phyloP scores from a whole-genome alignment of 148 eudicot genomes.

The Nepenthes gracilis region DNA sequence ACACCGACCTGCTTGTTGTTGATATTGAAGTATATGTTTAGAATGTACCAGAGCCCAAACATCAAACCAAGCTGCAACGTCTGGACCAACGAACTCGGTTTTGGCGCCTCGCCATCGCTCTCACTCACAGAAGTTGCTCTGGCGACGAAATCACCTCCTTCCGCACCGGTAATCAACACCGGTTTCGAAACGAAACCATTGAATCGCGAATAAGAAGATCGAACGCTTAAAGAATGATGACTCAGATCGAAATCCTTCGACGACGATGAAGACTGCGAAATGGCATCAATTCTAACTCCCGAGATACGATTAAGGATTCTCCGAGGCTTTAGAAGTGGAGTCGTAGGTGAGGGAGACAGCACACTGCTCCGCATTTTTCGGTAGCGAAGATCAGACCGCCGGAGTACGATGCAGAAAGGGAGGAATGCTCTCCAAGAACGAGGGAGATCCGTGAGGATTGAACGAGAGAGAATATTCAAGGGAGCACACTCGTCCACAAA shows the following conservation, averaged over 20 bases:
- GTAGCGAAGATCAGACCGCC: background rate
- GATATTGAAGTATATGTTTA: conserved; percentile 81
- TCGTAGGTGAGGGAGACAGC: background rate
- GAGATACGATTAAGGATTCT: background rate
- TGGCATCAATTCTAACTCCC: background rate
- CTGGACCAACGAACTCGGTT: conserved; percentile 16
- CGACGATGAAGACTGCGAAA: background rate
- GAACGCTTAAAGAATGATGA: conserved; percentile 5
- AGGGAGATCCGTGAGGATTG: no score
- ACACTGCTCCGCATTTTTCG: background rate
- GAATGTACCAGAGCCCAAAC: conserved; percentile 67
- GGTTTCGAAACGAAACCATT: conserved; percentile 22
- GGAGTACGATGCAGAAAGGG: background rate
- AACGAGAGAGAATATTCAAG: no score
- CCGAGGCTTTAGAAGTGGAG: background rate
- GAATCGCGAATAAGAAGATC: conserved; percentile 10
- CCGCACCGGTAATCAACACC: conserved; percentile 18
- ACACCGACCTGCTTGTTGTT: conserved; percentile 71
- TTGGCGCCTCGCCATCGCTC: conserved; percentile 30
- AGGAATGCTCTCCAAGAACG: no score
- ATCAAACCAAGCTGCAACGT: conserved; percentile 56
- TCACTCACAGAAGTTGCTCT: conserved; percentile 48
- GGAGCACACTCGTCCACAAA: no score
- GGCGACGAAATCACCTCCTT: conserved; percentile 20
- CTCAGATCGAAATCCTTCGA: conserved; percentile 3